Conservation (phyloP, 352 stramenopile genomes). For the Aphanomyces invadans region DNA sequence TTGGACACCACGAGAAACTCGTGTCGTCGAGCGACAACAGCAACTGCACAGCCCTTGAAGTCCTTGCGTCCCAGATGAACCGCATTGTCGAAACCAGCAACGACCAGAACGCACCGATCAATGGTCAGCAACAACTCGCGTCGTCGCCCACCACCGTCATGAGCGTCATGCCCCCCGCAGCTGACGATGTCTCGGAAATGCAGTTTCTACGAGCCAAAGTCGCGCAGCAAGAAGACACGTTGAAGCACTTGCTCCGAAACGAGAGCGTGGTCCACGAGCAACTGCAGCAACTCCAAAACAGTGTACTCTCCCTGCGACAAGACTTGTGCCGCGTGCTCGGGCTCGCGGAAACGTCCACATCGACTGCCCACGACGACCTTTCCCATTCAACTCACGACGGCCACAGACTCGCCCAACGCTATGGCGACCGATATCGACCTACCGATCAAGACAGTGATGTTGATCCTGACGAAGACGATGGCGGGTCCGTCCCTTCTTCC, state of each 20-base stretch:
- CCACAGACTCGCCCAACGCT: too few species aligned
- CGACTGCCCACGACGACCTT: neutral
- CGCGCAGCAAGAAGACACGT: slow-evolving; percentile 25
- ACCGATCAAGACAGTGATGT: too few species aligned
- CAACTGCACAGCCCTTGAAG: slow-evolving; percentile 14
- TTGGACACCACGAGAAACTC: neutral
- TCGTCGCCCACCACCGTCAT: neutral
- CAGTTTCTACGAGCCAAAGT: slow-evolving; percentile 23
- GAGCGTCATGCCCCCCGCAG: neutral
- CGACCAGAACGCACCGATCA: slow-evolving; percentile 20
- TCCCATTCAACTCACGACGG: neutral
- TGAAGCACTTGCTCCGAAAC: slow-evolving; percentile 22
- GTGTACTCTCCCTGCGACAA: slow-evolving; percentile 14
- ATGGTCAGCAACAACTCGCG: slow-evolving; percentile 4
- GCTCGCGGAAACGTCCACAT: slow-evolving; percentile 1
- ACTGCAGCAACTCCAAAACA: slow-evolving; percentile 18
- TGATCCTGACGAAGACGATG: neutral
- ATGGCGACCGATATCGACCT: too few species aligned
- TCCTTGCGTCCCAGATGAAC: slow-evolving; percentile 23
- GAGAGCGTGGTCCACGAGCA: slow-evolving; percentile 23
- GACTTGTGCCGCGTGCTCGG: slow-evolving; percentile 20
- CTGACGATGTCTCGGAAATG: slow-evolving; percentile 10
- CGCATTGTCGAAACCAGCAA: slow-evolving; percentile 1
- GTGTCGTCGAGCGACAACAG: neutral
- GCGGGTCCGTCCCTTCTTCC: neutral